Percentiles rank a stretch among this genome's conserved stretches.
Conservation (phyloP, 768 basidiomycete species). For the Rhizopogon rudus region DNA sequence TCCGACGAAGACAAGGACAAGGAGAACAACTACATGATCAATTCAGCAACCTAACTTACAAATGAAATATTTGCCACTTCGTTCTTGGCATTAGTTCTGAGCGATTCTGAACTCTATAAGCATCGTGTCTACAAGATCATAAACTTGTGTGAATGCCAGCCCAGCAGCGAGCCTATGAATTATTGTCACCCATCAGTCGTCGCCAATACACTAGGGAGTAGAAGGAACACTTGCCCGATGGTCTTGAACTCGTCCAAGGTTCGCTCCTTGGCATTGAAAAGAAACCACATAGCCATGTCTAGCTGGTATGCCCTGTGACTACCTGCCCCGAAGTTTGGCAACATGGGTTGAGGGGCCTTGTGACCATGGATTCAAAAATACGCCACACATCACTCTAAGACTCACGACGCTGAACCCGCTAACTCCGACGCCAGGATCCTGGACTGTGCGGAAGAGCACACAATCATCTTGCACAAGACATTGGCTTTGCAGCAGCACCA, state of each 20-base stretch:
- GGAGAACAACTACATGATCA: too few species aligned
- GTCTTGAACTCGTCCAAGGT: conserved; percentile 34
- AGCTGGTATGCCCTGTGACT: conserved; percentile 35
- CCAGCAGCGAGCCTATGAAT: conserved; percentile 11
- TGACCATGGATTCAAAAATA: conserved; percentile 6
- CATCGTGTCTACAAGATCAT: conserved; percentile 23
- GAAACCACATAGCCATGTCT: conserved; percentile 43
- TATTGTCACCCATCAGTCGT: background rate
- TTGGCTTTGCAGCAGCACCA: background rate
- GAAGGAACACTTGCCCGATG: conserved; percentile 21
- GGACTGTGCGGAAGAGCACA: conserved; percentile 9
- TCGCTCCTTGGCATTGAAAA: conserved; percentile 40
- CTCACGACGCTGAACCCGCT: background rate
- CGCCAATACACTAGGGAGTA: background rate
- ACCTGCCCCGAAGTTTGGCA: conserved; percentile 45
- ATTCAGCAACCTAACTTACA: too few species aligned
- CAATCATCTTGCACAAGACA: conserved; percentile 13
- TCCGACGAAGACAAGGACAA: too few species aligned
- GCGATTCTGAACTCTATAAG: conserved; percentile 3
- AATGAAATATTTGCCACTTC: too few species aligned
- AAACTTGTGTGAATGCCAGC: conserved; percentile 18
- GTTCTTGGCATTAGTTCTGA: too few species aligned
- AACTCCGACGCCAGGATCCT: background rate
- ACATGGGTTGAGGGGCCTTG: conserved; percentile 38
- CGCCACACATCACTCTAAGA: background rate